phyloP scores from a whole-genome alignment of 2,329 filamentous ascomycete species.

The Tolypocladium nubicola region DNA sequence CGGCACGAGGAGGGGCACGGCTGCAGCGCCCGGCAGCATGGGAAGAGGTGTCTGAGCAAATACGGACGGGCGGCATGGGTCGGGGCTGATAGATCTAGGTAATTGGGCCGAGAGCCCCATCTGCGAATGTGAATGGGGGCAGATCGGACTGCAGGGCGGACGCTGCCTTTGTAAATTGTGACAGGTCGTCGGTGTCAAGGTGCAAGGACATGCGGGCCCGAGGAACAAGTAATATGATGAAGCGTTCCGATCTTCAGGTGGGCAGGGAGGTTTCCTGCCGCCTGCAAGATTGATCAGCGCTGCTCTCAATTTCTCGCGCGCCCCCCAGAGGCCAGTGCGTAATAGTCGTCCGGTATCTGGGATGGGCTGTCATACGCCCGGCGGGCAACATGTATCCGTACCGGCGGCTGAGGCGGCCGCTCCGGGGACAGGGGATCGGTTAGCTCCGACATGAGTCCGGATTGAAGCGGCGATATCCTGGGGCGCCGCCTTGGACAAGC shows the following conservation, averaged over 20 bases:
- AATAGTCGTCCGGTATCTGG: not conserved
- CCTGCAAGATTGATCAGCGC: slow-evolving; percentile 1
- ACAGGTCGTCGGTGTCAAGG: not conserved
- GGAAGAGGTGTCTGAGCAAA: not conserved
- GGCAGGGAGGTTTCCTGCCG: not conserved
- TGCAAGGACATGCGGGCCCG: not conserved
- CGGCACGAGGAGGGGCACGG: not conserved
- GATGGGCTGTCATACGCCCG: not conserved
- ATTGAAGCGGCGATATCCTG: not conserved
- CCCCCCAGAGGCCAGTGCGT: not conserved
- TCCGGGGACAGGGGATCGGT: not conserved
- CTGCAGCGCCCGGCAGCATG: not conserved
- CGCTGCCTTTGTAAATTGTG: not conserved
- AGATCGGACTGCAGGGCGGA: not conserved
- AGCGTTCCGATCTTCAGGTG: not conserved
- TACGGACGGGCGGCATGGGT: not conserved
- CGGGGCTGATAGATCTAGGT: not conserved
- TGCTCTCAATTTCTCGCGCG: not conserved
- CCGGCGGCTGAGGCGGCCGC: not conserved
- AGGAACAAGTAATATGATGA: not conserved
- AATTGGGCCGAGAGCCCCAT: not conserved
- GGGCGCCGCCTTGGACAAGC: not conserved
- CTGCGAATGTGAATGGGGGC: not conserved
- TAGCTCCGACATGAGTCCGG: not conserved
- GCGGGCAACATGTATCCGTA: not conserved